phyloP scores from a whole-genome alignment of 208 protist species.

The Leishmania turanica region DNA sequence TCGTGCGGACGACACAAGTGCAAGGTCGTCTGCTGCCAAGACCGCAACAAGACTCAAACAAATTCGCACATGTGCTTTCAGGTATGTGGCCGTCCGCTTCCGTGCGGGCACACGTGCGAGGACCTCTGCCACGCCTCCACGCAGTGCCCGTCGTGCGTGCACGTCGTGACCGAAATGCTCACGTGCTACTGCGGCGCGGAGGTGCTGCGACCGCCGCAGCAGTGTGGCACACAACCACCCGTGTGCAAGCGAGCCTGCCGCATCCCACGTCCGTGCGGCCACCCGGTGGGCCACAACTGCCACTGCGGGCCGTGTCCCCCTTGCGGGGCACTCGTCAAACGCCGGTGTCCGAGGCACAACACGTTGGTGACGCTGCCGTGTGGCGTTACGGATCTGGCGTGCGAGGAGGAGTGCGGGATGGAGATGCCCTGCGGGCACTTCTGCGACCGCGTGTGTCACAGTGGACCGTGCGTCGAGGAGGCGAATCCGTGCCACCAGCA shows the following conservation, averaged over 20 bases:
- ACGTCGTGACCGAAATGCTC: constrained; percentile 56
- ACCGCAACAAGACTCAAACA: constrained; percentile 46
- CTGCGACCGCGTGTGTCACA: constrained; percentile 63
- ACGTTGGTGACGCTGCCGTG: constrained; percentile 37
- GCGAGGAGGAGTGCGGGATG: constrained; percentile 47
- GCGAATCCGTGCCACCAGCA: constrained; percentile 37
- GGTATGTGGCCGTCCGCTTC: constrained; percentile 60
- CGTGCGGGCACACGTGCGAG: constrained; percentile 73
- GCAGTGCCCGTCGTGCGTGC: constrained; percentile 65
- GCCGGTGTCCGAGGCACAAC: constrained; percentile 55
- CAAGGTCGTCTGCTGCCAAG: constrained; percentile 53
- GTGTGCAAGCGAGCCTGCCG: constrained; percentile 56
- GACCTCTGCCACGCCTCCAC: constrained; percentile 67
- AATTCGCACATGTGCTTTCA: constrained; percentile 48
- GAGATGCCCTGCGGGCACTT: constrained; percentile 62
- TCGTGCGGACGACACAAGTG: constrained; percentile 80
- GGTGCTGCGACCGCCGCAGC: constrained; percentile 66
- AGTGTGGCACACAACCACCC: constrained; percentile 67
- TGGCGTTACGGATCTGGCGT: constrained; percentile 32
- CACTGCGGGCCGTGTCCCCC: constrained; percentile 79
- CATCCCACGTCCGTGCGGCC: constrained; percentile 42
- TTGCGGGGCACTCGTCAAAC: constrained; percentile 49
- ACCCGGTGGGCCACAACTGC: constrained; percentile 56
- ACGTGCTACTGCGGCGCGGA: constrained; percentile 60
- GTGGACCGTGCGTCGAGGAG: constrained; percentile 50